phyloP scores from a whole-genome alignment of 345 rosid species.

The Cardamine occulta region DNA sequence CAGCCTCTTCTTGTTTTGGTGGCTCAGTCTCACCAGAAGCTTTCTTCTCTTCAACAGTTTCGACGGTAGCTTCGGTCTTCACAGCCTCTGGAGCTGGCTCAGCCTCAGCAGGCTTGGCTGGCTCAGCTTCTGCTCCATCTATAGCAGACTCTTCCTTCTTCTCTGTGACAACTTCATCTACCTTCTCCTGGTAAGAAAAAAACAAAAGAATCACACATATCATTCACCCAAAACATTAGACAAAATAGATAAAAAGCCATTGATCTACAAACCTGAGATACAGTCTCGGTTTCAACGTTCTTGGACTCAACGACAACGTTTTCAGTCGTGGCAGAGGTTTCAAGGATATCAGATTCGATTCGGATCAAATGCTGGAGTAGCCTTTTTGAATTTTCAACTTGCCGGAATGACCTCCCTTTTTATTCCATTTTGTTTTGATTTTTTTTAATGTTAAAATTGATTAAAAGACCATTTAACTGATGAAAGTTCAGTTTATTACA shows the following conservation, averaged over 20 bases:
- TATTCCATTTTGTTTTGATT: no score
- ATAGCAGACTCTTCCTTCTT: constrained; percentile 48
- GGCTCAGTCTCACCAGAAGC: constrained; percentile 33
- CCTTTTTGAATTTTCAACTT: no score
- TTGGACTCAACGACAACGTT: constrained; percentile 38
- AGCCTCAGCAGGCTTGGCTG: constrained; percentile 26
- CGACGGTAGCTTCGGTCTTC: constrained; percentile 27
- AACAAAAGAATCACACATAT: constrained; percentile 10
- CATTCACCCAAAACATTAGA: background rate
- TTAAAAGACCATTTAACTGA: no score
- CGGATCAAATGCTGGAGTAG: no score
- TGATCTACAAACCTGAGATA: constrained; percentile 31
- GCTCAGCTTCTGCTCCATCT: constrained; percentile 51
- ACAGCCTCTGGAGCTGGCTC: constrained; percentile 30
- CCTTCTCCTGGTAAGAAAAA: constrained; percentile 36
- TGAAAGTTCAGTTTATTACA: no score
- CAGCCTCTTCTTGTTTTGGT: constrained; percentile 40
- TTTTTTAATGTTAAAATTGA: no score
- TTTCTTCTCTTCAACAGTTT: constrained; percentile 21
- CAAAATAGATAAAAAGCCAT: background rate
- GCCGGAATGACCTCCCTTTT: no score
- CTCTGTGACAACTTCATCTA: constrained; percentile 39
- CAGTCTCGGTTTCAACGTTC: constrained; percentile 37
- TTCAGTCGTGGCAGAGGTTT: constrained; percentile 29
- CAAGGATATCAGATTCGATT: constrained; percentile 43